Evolutionary conservation across 2,329 filamentous ascomycete species (phyloP).

Genomic region (Cadophora luteo-olivacea): DNA sequence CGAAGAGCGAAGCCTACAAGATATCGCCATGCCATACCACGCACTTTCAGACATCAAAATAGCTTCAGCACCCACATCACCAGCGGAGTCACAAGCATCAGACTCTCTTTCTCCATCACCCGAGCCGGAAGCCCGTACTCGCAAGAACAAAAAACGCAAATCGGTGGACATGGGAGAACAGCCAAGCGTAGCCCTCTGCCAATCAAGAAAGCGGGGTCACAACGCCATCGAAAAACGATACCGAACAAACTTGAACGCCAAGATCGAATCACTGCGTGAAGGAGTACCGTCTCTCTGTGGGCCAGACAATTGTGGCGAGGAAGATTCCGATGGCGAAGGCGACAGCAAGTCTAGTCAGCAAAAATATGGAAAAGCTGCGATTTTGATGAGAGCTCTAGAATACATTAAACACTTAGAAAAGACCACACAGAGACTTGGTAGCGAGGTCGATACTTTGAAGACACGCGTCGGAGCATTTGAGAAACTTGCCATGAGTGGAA

Average conservation of each 20-base stretch:
- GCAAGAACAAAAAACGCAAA: constrained; percentile 31
- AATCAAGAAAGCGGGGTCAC: constrained; percentile 30
- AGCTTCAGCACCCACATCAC: constrained; percentile 12
- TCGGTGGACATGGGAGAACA: constrained; percentile 19
- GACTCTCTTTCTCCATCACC: constrained; percentile 22
- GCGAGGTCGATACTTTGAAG: constrained; percentile 28
- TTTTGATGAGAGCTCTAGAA: constrained; percentile 34
- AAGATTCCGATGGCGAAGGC: constrained; percentile 23
- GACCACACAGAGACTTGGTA: constrained; percentile 27
- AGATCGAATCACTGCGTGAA: constrained; percentile 30
- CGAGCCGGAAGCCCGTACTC: constrained; percentile 16
- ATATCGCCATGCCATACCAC: constrained; percentile 31
- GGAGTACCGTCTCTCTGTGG: constrained; percentile 26
- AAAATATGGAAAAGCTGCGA: constrained; percentile 37
- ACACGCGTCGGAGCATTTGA: constrained; percentile 33
- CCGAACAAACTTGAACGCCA: constrained; percentile 37
- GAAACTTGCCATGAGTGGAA: constrained; percentile 30
- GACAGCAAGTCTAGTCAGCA: constrained; percentile 24
- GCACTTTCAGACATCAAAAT: constrained; percentile 15
- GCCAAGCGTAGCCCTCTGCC: constrained; percentile 19
- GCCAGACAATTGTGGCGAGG: constrained; percentile 5
- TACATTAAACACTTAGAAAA: constrained; percentile 37
- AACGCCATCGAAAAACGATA: constrained; percentile 34
- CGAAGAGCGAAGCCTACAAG: constrained; percentile 24
- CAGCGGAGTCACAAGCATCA: constrained; percentile 16